Conservation (phyloP, 108 stramenopile species). For the Epipyxis sp. region DNA sequence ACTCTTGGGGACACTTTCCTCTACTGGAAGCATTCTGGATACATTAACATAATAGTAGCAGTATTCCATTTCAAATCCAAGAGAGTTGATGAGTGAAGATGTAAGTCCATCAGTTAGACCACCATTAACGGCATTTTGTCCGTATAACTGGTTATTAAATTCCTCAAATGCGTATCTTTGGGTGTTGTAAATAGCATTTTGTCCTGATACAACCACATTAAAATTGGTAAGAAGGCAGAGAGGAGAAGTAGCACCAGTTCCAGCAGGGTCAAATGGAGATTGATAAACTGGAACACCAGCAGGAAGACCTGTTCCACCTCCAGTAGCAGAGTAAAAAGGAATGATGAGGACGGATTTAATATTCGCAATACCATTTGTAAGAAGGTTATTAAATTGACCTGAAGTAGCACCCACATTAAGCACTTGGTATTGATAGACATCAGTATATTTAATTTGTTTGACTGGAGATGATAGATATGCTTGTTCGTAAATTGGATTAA, state of each 20-base stretch:
- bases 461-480: not conserved
- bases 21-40: not conserved
- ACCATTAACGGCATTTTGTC: not conserved
- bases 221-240: not conserved
- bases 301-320: not conserved
- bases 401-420: not conserved
- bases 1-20: not conserved
- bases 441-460: not conserved
- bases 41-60: not conserved
- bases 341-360: not conserved
- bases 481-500: not conserved
- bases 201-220: not conserved
- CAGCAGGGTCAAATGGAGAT: slow-evolving; percentile 5
- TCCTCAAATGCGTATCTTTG: not conserved
- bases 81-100: not conserved
- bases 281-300: not conserved
- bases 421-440: not conserved
- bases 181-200: not conserved
- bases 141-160: not conserved
- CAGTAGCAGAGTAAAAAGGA: not conserved
- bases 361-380: not conserved
- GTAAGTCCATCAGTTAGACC: not conserved
- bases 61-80: not conserved
- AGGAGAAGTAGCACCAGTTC: not conserved
- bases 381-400: not conserved